Evolutionary conservation across 305 asterid species (phyloP), one percentile per base, ranked within the genome.

Genomic region (Salvia sclarea): DNA sequence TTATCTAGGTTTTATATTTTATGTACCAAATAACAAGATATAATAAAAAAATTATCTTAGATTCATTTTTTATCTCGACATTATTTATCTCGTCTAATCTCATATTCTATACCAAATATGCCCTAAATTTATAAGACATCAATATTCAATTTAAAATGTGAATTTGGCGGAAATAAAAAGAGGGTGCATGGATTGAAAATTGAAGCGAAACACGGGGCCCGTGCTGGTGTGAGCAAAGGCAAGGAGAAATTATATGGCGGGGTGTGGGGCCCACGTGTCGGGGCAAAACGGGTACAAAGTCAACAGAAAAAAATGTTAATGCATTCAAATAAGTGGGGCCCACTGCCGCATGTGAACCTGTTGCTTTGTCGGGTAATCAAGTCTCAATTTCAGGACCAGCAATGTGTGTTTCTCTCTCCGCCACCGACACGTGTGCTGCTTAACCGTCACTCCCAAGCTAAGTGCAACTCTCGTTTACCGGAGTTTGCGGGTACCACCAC

Each of bases 311-410:
- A 43, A 18, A 45, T 55, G 48, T 6, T 4, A 35, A 43, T 52
- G 53, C 25, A 3, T 13, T 14, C 43, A 22, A 7, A 8, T 0
- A 2, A 2, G 72, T 14, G 49, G 74, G 68, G 41, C 61, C 74
- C 60, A 14, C 2, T 7, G 67, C 56, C 13, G 41, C 81, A 77
- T 72, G 81, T 77, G 78, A 77, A 13, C 50, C 50, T 77, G 78
- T 58, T 62, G 61, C 21, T 48, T 54, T 77, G 81, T 76, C 81
- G 81, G 69, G 22, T 17, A 13, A 37, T 66, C 50, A 21, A 56
- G 21, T 17, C 61, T 21, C 70, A 30, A 43, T 38, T 70, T 24
- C 64, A 20, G 64, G 75, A 71, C 70, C 71, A 54, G 33, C 50
- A 0, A 4, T 37, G 21, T 59, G n/a, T 4, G 4, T 30, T 18